Conservation (phyloP, 768 basidiomycete genomes). For the Boletus subcaerulescens region DNA sequence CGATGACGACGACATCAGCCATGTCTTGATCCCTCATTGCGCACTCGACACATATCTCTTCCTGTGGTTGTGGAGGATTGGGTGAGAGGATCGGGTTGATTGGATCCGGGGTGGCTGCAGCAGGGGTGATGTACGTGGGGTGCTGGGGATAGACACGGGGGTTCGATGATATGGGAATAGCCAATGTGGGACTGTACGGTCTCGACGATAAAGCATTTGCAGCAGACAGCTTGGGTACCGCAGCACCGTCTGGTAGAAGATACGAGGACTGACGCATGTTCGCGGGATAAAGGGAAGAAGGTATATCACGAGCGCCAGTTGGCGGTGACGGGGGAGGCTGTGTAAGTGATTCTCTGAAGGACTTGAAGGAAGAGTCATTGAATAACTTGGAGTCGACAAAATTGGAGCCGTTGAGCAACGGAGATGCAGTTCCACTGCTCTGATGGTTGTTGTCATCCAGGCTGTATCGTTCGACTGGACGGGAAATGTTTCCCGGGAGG, state of each 20-base stretch:
- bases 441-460: constrained; percentile 40
- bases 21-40: constrained; percentile 99
- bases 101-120: constrained; percentile 46
- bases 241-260: constrained; percentile 35
- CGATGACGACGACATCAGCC: constrained; percentile 89
- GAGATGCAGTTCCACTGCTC: constrained; percentile 14
- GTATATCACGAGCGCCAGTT: constrained; percentile 21
- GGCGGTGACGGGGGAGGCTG: constrained; percentile 25
- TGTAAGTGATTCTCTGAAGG: constrained; percentile 27
- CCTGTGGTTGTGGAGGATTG: constrained; percentile 49
- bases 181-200: constrained; percentile 41
- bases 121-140: constrained; percentile 70
- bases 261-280: constrained; percentile 48
- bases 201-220: constrained; percentile 59
- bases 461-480: constrained; percentile 52
- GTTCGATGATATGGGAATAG: constrained; percentile 58
- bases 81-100: constrained; percentile 63
- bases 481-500: constrained; percentile 42
- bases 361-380: constrained; percentile 30
- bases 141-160: constrained; percentile 70
- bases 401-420: constrained; percentile 26
- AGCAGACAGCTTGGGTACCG: constrained; percentile 38
- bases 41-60: constrained; percentile 94
- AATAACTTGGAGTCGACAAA: constrained; percentile 27
- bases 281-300: constrained; percentile 37